A percentile compares a stretch with the other conserved stretches of the same genome.
These are phyloP conservation scores for Aspergillus sparsus DNA, from an alignment of 495 filamentous ascomycete genomes.

Conservation along the genomic window DNA sequence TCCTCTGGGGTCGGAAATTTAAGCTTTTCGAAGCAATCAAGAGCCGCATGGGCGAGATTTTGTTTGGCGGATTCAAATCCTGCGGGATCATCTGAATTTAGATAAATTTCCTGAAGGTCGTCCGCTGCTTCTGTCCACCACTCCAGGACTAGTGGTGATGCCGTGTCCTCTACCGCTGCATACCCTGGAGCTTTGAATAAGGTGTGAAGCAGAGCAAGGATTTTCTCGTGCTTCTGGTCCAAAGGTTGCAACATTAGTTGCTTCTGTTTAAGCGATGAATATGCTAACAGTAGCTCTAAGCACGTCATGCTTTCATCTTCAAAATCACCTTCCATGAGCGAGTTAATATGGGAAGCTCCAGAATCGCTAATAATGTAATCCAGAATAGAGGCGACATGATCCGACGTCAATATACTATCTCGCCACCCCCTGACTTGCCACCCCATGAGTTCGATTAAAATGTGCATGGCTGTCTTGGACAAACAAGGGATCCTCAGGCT, in stretches of 20 bases:
- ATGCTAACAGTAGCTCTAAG: conserved; percentile 68
- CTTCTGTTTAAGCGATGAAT: conserved; percentile 42
- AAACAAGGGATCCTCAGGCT: conserved; percentile 31
- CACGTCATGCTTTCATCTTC: conserved; percentile 68
- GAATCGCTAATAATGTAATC: conserved; percentile 39
- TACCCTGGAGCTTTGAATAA: conserved; percentile 71
- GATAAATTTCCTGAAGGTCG: conserved; percentile 33
- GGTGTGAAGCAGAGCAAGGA: conserved; percentile 56
- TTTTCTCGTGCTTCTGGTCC: conserved; percentile 34
- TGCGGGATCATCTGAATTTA: conserved; percentile 31
- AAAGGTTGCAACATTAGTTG: conserved; percentile 35
- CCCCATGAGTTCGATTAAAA: conserved; percentile 36
- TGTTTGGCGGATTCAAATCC: conserved; percentile 33
- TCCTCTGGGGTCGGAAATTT: conserved; percentile 37
- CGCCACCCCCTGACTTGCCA: conserved; percentile 27
- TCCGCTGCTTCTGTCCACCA: conserved; percentile 71
- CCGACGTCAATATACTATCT: conserved; percentile 25
- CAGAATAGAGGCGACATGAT: conserved; percentile 28
- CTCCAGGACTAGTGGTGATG: conserved; percentile 75
- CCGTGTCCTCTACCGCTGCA: conserved; percentile 72
- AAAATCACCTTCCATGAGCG: conserved; percentile 60
- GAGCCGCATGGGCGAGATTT: conserved; percentile 39
- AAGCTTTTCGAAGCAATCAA: conserved; percentile 43
- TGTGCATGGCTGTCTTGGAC: conserved; percentile 34
- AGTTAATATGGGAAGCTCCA: conserved; percentile 39